Percentiles rank a stretch among this genome's conserved stretches.
phyloP scores from a whole-genome alignment of 2,329 filamentous ascomycete genomes.

The Venturiaceae sp. region DNA sequence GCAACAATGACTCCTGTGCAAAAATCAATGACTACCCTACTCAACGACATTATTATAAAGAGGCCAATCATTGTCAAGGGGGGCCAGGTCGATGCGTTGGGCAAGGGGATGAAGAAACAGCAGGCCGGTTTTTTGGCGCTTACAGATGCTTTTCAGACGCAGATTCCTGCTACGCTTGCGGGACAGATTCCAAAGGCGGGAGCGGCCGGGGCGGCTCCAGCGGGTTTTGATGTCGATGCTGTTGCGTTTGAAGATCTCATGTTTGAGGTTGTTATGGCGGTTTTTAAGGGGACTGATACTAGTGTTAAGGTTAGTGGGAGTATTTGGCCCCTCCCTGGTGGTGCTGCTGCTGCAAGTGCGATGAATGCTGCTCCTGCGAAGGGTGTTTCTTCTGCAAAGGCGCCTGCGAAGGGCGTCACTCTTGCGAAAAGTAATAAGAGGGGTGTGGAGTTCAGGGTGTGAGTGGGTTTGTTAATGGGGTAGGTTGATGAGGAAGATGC shows the following conservation, averaged over 20 bases:
- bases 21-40: neutral
- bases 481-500: too few species aligned
- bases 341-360: too few species aligned
- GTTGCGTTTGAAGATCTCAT: neutral
- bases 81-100: neutral
- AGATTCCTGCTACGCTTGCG: neutral
- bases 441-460: neutral
- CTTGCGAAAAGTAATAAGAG: neutral
- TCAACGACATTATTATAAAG: neutral
- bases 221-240: neutral
- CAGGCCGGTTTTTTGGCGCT: neutral
- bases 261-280: neutral
- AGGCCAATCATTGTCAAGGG: neutral
- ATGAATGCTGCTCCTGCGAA: too few species aligned
- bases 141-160: neutral
- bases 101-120: neutral
- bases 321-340: neutral
- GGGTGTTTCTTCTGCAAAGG: too few species aligned
- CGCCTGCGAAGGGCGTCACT: too few species aligned
- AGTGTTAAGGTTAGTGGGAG: neutral
- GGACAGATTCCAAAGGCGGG: neutral
- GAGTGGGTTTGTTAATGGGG: too few species aligned
- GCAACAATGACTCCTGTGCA: neutral
- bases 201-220: neutral
- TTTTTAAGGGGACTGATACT: neutral